These are phyloP conservation scores for Hypholoma sublateritium DNA, from an alignment of 768 basidiomycete species.

Conservation along the genomic window DNA sequence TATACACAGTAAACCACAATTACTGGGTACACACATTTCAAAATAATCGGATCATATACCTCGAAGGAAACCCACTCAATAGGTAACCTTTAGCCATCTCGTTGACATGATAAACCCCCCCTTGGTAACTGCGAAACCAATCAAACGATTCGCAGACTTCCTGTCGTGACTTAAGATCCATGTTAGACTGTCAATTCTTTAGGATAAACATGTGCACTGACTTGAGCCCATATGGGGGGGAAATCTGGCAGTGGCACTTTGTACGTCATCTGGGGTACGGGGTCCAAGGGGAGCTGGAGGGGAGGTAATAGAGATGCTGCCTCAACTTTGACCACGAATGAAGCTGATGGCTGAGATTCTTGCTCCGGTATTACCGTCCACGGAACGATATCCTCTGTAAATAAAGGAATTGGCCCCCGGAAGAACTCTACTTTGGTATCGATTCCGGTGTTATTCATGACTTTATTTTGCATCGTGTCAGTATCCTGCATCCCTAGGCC, in stretches of 20 bases:
- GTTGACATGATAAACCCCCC: conserved; percentile 70
- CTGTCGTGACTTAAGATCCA: conserved; percentile 62
- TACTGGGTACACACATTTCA: neutral
- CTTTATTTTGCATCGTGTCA: too few species aligned
- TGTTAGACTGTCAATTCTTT: conserved; percentile 7
- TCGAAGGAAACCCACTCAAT: conserved; percentile 67
- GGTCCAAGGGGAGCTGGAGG: neutral
- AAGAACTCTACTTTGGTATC: too few species aligned
- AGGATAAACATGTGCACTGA: conserved; percentile 11
- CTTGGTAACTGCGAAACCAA: conserved; percentile 75
- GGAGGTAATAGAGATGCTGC: neutral
- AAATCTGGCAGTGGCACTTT: conserved; percentile 12
- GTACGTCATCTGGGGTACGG: neutral
- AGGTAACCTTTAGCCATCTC: conserved; percentile 74
- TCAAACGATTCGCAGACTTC: conserved; percentile 82
- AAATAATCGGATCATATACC: conserved; percentile 36
- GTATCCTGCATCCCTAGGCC: too few species aligned
- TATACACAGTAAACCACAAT: conserved; percentile 24
- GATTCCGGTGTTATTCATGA: too few species aligned
- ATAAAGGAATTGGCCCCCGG: too few species aligned
- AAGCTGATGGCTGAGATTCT: too few species aligned
- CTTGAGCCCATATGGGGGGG: conserved; percentile 21
- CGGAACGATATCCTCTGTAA: too few species aligned
- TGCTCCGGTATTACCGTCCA: too few species aligned
- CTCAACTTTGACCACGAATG: neutral